phyloP scores from a whole-genome alignment of 106 monocot genomes.

The Platanthera guangdongensis region DNA sequence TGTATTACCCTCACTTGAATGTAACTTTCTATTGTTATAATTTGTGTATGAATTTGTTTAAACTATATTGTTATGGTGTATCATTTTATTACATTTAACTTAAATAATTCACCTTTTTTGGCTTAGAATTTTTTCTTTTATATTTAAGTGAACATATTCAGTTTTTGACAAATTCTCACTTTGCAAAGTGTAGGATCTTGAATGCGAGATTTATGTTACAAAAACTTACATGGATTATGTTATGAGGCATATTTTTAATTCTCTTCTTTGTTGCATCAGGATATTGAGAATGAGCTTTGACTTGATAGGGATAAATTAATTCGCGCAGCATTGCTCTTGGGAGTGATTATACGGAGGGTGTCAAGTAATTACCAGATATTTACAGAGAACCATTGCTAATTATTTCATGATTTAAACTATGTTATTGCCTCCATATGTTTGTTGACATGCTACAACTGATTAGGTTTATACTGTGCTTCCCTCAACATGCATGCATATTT shows the following conservation, averaged over 20 bases:
- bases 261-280: conserved; percentile 36
- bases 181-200: too few relatives aligned
- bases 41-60: too few relatives aligned
- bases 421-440: not conserved
- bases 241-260: not conserved
- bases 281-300: conserved; percentile 92
- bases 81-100: too few relatives aligned
- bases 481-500: not conserved
- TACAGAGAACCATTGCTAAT: not conserved
- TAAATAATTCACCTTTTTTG: too few relatives aligned
- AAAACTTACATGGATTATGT: not conserved
- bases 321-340: conserved; percentile 91
- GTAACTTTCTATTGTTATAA: too few relatives aligned
- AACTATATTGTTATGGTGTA: too few relatives aligned
- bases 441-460: not conserved
- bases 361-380: conserved; percentile 44
- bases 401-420: not conserved
- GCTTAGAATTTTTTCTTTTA: too few relatives aligned
- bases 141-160: too few relatives aligned
- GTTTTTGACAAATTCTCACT: too few relatives aligned
- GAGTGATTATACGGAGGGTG: conserved; percentile 97
- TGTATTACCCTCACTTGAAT: too few relatives aligned
- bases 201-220: too few relatives aligned
- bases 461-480: not conserved
- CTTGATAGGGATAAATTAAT: conserved; percentile 74